Conservation (phyloP, 2,329 filamentous ascomycete genomes). For the Plectosphaerella cucumerina region DNA sequence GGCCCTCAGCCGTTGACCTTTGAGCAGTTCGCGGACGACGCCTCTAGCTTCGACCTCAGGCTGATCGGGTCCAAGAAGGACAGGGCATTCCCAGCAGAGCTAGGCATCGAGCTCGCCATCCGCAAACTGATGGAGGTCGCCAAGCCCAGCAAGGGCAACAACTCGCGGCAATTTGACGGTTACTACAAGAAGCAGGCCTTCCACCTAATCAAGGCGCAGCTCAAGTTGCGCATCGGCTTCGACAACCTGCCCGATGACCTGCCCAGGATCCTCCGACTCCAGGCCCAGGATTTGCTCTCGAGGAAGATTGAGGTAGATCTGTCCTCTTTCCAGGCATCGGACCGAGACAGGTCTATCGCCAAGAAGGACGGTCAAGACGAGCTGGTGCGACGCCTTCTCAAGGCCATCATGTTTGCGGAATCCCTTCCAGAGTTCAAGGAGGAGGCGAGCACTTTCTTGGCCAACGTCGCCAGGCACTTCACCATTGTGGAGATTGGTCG, state of each 20-base stretch:
- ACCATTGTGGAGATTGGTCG: constrained; percentile 84
- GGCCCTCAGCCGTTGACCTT: constrained; percentile 81
- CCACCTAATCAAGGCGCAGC: constrained; percentile 78
- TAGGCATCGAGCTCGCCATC: constrained; percentile 86
- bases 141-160: constrained; percentile 49
- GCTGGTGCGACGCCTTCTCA: constrained; percentile 79
- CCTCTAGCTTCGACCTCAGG: constrained; percentile 80
- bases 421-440: constrained; percentile 77
- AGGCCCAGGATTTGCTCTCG: constrained; percentile 79
- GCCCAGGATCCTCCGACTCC: constrained; percentile 75
- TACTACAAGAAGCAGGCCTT: constrained; percentile 95
- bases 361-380: constrained; percentile 86
- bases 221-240: constrained; percentile 85
- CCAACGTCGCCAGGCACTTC: constrained; percentile 84
- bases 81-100: constrained; percentile 77
- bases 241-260: constrained; percentile 90
- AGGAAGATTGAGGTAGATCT: constrained; percentile 69
- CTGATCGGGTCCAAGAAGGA: constrained; percentile 88
- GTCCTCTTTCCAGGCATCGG: constrained; percentile 67
- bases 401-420: constrained; percentile 80
- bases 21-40: constrained; percentile 81
- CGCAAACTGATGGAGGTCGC: constrained; percentile 80
- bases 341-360: constrained; percentile 74
- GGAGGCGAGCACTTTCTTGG: constrained; percentile 70
- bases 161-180: constrained; percentile 61